Evolutionary conservation across 2,329 filamentous ascomycete species (phyloP), one percentile per base, ranked within the genome.

Genomic region (Ustulina deusta): DNA sequence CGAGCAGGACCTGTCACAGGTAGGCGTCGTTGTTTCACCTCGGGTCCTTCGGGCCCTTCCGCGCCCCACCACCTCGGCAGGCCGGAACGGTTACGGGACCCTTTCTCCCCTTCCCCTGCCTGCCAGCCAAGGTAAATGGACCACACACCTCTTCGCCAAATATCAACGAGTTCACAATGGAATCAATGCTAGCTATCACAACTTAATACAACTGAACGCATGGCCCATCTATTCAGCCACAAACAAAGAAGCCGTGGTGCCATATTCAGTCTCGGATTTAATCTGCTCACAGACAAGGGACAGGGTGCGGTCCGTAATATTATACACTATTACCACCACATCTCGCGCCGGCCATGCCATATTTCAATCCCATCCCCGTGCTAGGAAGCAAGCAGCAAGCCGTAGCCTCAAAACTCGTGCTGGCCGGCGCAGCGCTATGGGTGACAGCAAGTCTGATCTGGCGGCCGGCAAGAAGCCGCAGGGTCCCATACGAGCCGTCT

Each of bases 341-440:
- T 10, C 36, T 17, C 6, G 15, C 54, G 32, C 25, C 3, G 6
- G 20, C 15, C 13, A 56, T 56, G 54, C 36, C 11, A 32, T 6
- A 7, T 6, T 17, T 67, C 29, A 49, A 27, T 3, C 49, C 44
- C 17, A 20, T 17, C 34, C 7, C 22, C 17, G 1, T 58, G 5
- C 17, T 65, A 40, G 61, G 61, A 48, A 32, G 9, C 36, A 62
- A 58, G 25, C 61, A 27, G 15, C 55, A 62, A 10, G 6, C 15
- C 29, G 27, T 58, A n/a, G 20, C 17, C 4, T 49, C 60, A 9
- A 59, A 42, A 15, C 13, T 65, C 17, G 20, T 56, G 5, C 20
- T 70, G 13, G 6, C 57, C 2, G 27, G 52, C 3, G 49, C 48
- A 32, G 65, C 62, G 27, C 44, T 44, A 22, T 70, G 61, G 27